Conservation (phyloP, 2,329 filamentous ascomycete genomes). For the Colletotrichum nymphaeae region DNA sequence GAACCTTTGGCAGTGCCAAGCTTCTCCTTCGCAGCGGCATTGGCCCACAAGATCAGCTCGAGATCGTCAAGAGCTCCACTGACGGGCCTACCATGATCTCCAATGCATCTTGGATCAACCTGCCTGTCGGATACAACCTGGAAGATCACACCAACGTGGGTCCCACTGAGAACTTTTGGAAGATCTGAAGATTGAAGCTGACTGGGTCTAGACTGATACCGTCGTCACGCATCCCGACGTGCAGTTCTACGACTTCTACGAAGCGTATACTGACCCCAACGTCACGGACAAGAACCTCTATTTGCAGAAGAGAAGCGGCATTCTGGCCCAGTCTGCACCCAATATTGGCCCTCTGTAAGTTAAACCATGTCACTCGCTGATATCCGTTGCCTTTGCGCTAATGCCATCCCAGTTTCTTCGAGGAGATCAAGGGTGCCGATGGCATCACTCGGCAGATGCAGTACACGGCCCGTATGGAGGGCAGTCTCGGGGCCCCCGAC, state of each 20-base stretch:
- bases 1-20: conserved; percentile 77
- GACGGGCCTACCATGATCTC: conserved; percentile 65
- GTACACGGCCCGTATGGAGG: conserved; percentile 74
- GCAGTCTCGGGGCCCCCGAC: conserved; percentile 53
- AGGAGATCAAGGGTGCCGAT: conserved; percentile 67
- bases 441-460: conserved; percentile 73
- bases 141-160: conserved; percentile 64
- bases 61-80: conserved; percentile 59
- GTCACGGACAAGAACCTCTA: conserved; percentile 55
- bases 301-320: conserved; percentile 63
- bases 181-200: background rate
- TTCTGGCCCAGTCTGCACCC: conserved; percentile 72
- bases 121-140: conserved; percentile 70
- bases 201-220: conserved; percentile 54
- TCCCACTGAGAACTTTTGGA: background rate
- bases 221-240: conserved; percentile 57
- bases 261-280: conserved; percentile 64
- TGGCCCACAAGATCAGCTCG: conserved; percentile 70
- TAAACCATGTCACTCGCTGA: no score
- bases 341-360: conserved; percentile 70
- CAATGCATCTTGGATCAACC: conserved; percentile 64
- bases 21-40: conserved; percentile 76
- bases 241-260: conserved; percentile 73
- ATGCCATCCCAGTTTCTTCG: conserved; percentile 56
- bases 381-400: background rate